Conservation (phyloP, 495 filamentous ascomycete genomes). For the Thermothielavioides terrestris region DNA sequence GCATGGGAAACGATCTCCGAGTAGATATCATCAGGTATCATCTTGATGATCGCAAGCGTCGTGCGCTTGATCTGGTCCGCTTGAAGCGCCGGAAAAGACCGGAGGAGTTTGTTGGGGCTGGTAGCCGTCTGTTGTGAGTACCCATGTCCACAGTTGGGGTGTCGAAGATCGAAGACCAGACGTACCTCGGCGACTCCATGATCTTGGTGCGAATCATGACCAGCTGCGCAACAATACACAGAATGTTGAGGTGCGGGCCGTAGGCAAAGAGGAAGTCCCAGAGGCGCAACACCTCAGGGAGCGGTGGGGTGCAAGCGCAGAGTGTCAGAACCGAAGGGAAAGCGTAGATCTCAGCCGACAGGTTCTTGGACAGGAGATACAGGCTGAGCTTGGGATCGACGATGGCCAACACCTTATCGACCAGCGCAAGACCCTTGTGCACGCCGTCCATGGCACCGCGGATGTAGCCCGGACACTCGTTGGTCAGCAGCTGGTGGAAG, state of each 20-base stretch:
- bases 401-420: constrained; percentile 82
- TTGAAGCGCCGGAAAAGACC: constrained; percentile 79
- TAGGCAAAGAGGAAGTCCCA: constrained; percentile 99
- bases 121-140: constrained; percentile 13
- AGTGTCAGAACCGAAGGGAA: constrained; percentile 93
- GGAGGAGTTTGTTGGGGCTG: constrained; percentile 83
- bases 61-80: constrained; percentile 72
- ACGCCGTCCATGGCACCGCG: constrained; percentile 95
- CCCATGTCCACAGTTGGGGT: not conserved
- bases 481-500: constrained; percentile 81
- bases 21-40: constrained; percentile 84
- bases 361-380: constrained; percentile 73
- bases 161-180: constrained; percentile 1
- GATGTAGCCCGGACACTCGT: constrained; percentile 89
- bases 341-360: constrained; percentile 93
- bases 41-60: constrained; percentile 68
- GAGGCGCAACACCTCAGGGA: constrained; percentile 88
- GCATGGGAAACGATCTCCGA: constrained; percentile 82
- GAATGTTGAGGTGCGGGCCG: constrained; percentile 84
- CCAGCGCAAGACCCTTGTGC: constrained; percentile 79
- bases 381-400: constrained; percentile 81
- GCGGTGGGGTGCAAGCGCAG: constrained; percentile 91
- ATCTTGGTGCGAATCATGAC: constrained; percentile 79
- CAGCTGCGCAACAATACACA: constrained; percentile 96
- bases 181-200: constrained; percentile 71